Base-by-base conservation (phyloP, 805 yeast species). In the Metschnikowia noctiluminum region DNA sequence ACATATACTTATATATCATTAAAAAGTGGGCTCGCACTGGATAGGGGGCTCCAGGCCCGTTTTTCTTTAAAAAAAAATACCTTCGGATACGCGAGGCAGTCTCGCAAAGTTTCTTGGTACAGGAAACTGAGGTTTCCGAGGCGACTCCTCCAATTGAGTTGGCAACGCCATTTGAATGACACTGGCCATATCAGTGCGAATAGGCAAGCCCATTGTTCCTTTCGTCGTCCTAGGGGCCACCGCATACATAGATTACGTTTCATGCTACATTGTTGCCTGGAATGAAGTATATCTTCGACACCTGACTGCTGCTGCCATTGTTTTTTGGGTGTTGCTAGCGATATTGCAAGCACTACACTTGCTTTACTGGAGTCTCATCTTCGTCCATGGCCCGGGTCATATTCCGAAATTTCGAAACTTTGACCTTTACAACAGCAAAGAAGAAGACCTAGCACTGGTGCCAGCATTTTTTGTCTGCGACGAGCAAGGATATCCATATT, bases 391-490 rank as follows among this genome's bases (percentile, higher is more conserved):
- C 0, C 87, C 91, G 0, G 94, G 94, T 0, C 57, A 41, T 2
- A 44, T 69, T 1, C 74, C 77, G 0, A 56, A 62, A 6, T 55
- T 63, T 32, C 51, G 70, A 6, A 78, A 79, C 1, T 69, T 62
- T 46, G 62, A 69, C 50, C 35, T 70, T 31, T 64, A 63, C 50
- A 52, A 47, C 11, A 42, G 47, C 10, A 54, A 48, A 16, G 53
- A 46, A 6, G 48, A 46, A 7, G 53, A 46, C 6, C 60, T 70
- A 9, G 62, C 68, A 2, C 60, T 62, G 0, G 75, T 82, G 1
- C 94, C 95, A 0, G 71, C 64, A 1, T 68, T 75, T 26, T 91
- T 89, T 61, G 61, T 76, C 14, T 87, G 96, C 62, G 90, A 87
- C 62, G 69, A 68, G 9, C 73, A 78, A 48, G 97, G 98, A 0